These are phyloP conservation scores for Microbotryum scabiosae DNA, from an alignment of 1,284 basidiomycete species.

Conservation along the genomic window DNA sequence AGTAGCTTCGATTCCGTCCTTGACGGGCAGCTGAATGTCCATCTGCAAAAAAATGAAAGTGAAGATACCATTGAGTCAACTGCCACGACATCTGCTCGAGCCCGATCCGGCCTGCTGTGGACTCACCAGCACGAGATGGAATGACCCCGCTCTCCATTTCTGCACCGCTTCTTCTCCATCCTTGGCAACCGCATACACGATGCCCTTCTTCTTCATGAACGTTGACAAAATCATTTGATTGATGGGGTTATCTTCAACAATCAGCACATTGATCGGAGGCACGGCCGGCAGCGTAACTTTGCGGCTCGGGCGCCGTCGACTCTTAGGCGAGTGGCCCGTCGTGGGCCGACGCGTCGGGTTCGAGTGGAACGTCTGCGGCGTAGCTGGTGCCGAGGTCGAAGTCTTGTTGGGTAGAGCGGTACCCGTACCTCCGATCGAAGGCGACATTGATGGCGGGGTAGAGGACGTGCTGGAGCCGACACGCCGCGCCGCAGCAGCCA, in stretches of 20 bases:
- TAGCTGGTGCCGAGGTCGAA: background rate
- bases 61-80: background rate
- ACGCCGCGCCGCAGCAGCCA: background rate
- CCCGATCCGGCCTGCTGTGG: background rate
- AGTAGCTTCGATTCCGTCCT: conserved; percentile 96
- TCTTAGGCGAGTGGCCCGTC: background rate
- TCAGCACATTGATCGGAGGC: conserved; percentile 89
- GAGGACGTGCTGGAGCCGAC: background rate
- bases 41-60: conserved; percentile 52
- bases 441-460: background rate
- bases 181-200: conserved; percentile 88
- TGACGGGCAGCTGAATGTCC: conserved; percentile 99
- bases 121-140: conserved; percentile 88
- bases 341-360: background rate
- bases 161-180: conserved; percentile 93
- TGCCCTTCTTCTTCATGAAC: conserved; percentile 92
- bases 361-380: background rate
- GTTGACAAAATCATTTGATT: conserved; percentile 94
- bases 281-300: conserved; percentile 46
- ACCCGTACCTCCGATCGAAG: background rate
- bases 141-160: conserved; percentile 88
- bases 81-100: background rate
- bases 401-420: background rate
- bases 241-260: conserved; percentile 97
- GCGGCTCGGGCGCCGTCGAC: conserved; percentile 10